Evolutionary conservation across 2,329 filamentous ascomycete genomes (phyloP), one percentile per base, ranked within the genome.

Genomic region (Shiraia sp.): DNA sequence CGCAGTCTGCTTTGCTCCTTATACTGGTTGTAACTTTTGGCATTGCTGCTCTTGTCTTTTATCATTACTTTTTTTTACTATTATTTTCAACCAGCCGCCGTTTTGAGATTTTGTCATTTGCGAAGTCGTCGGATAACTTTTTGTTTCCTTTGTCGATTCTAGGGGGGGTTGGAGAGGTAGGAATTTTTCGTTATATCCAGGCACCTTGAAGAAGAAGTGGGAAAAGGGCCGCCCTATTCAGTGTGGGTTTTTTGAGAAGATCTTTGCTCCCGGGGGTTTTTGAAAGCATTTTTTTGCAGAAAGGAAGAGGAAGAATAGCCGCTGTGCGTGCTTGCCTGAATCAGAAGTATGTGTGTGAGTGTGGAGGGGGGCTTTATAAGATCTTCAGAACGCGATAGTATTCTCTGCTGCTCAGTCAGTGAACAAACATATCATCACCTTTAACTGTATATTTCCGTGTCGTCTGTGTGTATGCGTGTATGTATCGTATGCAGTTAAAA

Each of bases 261-360:
- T 50, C 42, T n/a, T 53, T 51, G 49, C 45, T 53, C 46, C 52
- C 47, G 55, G 51, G 34, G 47, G 53, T 53, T n/a, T n/a, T n/a
- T n/a, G n/a, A n/a, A n/a, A n/a, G n/a, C n/a, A n/a, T n/a, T n/a
- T n/a, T n/a, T n/a, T n/a, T n/a, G n/a, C n/a, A n/a, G n/a, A n/a
- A n/a, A n/a, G n/a, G 47, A 42, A 40, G 35, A 44, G 42, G 46
- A 31, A 39, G 40, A 45, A 42, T 45, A 61, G 54, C 61, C 63
- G 63, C 63, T 66, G 63, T 47, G 61, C 63, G 63, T 57, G 60
- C 60, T 41, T 59, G 49, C 44, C 42, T 41, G 50, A 47, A 48
- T n/a, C n/a, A n/a, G n/a, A n/a, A n/a, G n/a, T n/a, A n/a, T n/a
- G n/a, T n/a, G n/a, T n/a, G n/a, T n/a, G n/a, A n/a, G n/a, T n/a